Evolutionary conservation across 495 filamentous ascomycete species (phyloP).

Genomic region (Hypoxylon crocopeplum): DNA sequence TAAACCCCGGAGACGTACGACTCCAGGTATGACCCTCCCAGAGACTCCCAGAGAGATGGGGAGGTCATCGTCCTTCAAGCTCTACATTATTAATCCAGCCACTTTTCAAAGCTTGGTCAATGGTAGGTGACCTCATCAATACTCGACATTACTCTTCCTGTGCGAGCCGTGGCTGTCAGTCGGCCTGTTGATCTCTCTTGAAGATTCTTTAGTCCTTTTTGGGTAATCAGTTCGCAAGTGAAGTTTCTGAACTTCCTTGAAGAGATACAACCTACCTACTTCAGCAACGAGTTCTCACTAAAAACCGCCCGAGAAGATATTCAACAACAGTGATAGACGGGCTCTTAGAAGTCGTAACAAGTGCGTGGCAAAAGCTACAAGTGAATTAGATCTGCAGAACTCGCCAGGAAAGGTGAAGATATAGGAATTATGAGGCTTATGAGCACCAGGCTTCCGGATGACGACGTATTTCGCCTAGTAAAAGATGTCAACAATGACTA

Average conservation of each 20-base stretch:
- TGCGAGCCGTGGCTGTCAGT: too few relatives aligned
- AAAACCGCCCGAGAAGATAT: too few relatives aligned
- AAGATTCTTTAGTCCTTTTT: background rate
- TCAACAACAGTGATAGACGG: background rate
- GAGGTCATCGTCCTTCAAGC: too few relatives aligned
- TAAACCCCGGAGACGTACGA: conserved; percentile 21
- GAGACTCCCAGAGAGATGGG: too few relatives aligned
- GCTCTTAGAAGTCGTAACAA: too few relatives aligned
- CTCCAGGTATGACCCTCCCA: conserved; percentile 10
- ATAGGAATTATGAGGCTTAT: background rate
- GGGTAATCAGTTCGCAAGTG: background rate
- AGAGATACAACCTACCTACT: too few relatives aligned
- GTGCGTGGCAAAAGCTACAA: too few relatives aligned
- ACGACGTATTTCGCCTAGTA: conserved; percentile 3
- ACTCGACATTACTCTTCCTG: background rate
- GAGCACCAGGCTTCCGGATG: background rate
- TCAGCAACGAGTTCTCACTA: too few relatives aligned
- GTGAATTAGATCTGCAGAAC: conserved; percentile 4
- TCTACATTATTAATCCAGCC: too few relatives aligned
- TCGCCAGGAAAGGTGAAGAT: background rate
- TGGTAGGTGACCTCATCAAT: background rate
- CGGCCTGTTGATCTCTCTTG: too few relatives aligned
- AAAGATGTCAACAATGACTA: conserved; percentile 3
- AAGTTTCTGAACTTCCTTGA: background rate
- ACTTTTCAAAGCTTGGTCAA: background rate